phyloP scores from a whole-genome alignment of 2,329 filamentous ascomycete genomes.

The Trematosphaeria pertusa region DNA sequence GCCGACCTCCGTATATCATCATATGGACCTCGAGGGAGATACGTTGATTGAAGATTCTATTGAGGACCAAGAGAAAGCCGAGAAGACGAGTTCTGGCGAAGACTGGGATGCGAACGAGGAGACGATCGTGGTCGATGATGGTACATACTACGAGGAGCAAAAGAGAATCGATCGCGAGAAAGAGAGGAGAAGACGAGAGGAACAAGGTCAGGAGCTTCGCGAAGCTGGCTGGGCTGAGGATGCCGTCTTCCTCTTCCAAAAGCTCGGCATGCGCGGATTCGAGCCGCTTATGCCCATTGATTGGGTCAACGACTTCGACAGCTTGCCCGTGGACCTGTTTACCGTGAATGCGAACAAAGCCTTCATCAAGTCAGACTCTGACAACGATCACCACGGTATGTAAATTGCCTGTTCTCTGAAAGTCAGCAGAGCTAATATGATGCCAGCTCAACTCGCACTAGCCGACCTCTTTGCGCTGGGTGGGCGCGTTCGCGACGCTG shows the following conservation, averaged over 20 bases:
- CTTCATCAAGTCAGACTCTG: slow-evolving; percentile 54
- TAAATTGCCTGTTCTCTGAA: background rate
- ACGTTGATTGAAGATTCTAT: slow-evolving; percentile 31
- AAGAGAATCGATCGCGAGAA: slow-evolving; percentile 31
- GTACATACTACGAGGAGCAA: slow-evolving; percentile 31
- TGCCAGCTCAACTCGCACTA: slow-evolving; percentile 58
- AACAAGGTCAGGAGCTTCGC: slow-evolving; percentile 45
- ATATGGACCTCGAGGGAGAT: slow-evolving; percentile 40
- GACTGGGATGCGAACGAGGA: slow-evolving; percentile 47
- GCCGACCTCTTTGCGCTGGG: slow-evolving; percentile 59
- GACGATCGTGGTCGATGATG: slow-evolving; percentile 44
- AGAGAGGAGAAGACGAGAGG: slow-evolving; percentile 32
- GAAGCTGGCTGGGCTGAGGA: slow-evolving; percentile 58
- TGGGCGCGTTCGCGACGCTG: slow-evolving; percentile 59
- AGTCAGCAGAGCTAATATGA: slow-evolving; percentile 15
- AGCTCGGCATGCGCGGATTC: slow-evolving; percentile 62
- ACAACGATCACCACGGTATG: slow-evolving; percentile 56
- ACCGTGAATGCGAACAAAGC: slow-evolving; percentile 50
- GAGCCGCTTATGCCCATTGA: slow-evolving; percentile 61
- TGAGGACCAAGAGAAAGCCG: slow-evolving; percentile 10
- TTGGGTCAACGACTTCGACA: slow-evolving; percentile 62
- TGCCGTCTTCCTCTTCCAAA: slow-evolving; percentile 61
- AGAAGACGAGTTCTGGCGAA: slow-evolving; percentile 10
- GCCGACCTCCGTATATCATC: slow-evolving; percentile 30
- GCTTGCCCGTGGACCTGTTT: slow-evolving; percentile 62